Evolutionary conservation across 176 grass and related monocot genomes (phyloP).

Genomic region (Eremochloa ophiuroides): DNA sequence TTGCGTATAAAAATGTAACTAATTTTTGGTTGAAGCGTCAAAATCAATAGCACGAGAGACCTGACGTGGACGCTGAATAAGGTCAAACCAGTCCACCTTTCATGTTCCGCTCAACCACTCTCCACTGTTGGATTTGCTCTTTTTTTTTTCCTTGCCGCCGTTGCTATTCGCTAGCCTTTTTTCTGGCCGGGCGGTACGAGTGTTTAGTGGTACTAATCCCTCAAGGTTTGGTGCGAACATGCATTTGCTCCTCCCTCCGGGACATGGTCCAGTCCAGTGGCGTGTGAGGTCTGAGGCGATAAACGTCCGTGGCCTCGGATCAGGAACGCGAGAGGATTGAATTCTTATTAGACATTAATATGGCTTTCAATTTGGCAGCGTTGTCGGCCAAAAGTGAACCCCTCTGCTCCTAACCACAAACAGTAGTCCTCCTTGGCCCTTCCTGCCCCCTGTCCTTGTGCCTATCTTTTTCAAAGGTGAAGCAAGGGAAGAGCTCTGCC

Average conservation of each 20-base stretch:
- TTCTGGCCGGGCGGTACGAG: background rate
- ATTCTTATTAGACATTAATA: constrained; percentile 7
- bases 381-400: constrained; percentile 60
- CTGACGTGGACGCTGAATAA: background rate
- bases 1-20: background rate
- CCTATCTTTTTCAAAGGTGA: background rate
- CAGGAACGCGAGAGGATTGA: background rate
- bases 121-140: background rate
- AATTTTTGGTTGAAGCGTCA: constrained; percentile 19
- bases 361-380: constrained; percentile 19
- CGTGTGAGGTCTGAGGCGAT: background rate
- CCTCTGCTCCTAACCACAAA: constrained; percentile 51
- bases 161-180: background rate
- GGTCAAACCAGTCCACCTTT: constrained; percentile 16
- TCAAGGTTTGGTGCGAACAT: constrained; percentile 18
- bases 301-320: background rate
- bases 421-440: background rate
- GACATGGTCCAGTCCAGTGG: background rate
- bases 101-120: constrained; percentile 6
- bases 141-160: background rate
- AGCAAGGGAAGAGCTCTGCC: background rate
- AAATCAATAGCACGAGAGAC: background rate
- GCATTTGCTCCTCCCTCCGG: constrained; percentile 1
- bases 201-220: background rate
- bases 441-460: constrained; percentile 2